phyloP scores from a whole-genome alignment of 1,139 yeast species.

The Eremothecium cymbalariae region DNA sequence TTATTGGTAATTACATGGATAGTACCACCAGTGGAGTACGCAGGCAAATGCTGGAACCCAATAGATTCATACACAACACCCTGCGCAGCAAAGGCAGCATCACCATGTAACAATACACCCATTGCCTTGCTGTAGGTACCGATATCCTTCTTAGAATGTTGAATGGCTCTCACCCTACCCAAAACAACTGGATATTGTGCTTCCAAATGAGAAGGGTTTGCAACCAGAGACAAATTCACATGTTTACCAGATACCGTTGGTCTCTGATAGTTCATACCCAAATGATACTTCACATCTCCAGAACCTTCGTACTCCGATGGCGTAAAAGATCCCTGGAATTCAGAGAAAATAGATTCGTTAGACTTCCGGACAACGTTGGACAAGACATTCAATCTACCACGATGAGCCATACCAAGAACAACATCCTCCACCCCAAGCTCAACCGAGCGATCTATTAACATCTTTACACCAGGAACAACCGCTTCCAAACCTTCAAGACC shows the following conservation, averaged over 20 bases:
- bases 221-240: slow-evolving; percentile 91
- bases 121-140: slow-evolving; percentile 79
- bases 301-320: slow-evolving; percentile 79
- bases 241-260: slow-evolving; percentile 98
- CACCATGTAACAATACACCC: slow-evolving; percentile 94
- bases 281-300: slow-evolving; percentile 98
- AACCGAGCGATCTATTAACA: slow-evolving; percentile 87
- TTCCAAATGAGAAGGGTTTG: slow-evolving; percentile 98
- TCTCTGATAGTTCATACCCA: slow-evolving; percentile 98
- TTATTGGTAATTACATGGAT: slow-evolving; percentile 91
- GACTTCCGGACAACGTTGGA: slow-evolving; percentile 98
- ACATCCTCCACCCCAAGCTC: slow-evolving; percentile 92
- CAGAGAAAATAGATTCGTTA: slow-evolving; percentile 93
- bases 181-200: slow-evolving; percentile 98
- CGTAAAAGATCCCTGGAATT: slow-evolving; percentile 83
- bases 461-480: slow-evolving; percentile 93
- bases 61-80: slow-evolving; percentile 98
- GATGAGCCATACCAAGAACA: slow-evolving; percentile 98
- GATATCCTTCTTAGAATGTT: slow-evolving; percentile 82
- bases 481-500: slow-evolving; percentile 98
- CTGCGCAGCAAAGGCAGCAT: slow-evolving; percentile 97
- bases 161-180: slow-evolving; percentile 96
- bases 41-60: slow-evolving; percentile 90
- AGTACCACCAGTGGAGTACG: slow-evolving; percentile 97
- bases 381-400: slow-evolving; percentile 97